Percentiles rank a stretch among this genome's conserved stretches.
phyloP scores from a whole-genome alignment of 768 basidiomycete species.

The Grammothele lineata region DNA sequence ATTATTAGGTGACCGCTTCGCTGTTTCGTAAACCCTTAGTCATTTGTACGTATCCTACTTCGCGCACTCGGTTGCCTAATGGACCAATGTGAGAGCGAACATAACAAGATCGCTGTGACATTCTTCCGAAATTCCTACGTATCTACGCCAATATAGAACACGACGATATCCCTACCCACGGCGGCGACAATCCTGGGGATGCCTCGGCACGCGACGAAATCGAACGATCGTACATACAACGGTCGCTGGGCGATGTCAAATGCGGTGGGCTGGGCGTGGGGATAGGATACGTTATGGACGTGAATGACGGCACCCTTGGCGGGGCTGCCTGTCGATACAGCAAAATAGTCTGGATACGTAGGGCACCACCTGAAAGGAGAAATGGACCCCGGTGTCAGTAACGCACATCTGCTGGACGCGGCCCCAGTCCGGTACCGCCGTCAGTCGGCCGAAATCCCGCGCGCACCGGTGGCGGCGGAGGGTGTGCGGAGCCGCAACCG shows the following conservation, averaged over 20 bases:
- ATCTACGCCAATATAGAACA: conserved; percentile 66
- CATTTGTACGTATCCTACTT: too few species aligned
- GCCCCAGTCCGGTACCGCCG: too few species aligned
- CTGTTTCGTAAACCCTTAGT: too few species aligned
- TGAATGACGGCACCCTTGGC: conserved; percentile 63
- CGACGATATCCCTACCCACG: conserved; percentile 50
- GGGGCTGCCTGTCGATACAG: conserved; percentile 59
- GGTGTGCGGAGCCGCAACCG: neutral
- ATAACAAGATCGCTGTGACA: too few species aligned
- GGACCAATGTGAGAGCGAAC: too few species aligned
- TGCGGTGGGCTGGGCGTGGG: conserved; percentile 58
- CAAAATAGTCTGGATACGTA: conserved; percentile 73
- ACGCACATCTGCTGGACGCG: too few species aligned
- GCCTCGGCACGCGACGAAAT: conserved; percentile 60
- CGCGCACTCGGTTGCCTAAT: too few species aligned
- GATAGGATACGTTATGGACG: conserved; percentile 62
- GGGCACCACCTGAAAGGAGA: conserved; percentile 61
- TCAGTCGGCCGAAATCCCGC: too few species aligned
- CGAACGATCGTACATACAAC: conserved; percentile 67
- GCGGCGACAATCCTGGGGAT: conserved; percentile 68
- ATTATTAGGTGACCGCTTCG: too few species aligned
- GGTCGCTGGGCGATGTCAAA: conserved; percentile 59
- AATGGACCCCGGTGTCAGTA: too few species aligned
- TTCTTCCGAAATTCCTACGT: too few species aligned
- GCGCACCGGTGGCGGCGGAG: too few species aligned